A percentile compares a stretch with the other conserved stretches of the same genome.
Conservation (phyloP, 78 protist species). For the Polysphondylium violaceum region DNA sequence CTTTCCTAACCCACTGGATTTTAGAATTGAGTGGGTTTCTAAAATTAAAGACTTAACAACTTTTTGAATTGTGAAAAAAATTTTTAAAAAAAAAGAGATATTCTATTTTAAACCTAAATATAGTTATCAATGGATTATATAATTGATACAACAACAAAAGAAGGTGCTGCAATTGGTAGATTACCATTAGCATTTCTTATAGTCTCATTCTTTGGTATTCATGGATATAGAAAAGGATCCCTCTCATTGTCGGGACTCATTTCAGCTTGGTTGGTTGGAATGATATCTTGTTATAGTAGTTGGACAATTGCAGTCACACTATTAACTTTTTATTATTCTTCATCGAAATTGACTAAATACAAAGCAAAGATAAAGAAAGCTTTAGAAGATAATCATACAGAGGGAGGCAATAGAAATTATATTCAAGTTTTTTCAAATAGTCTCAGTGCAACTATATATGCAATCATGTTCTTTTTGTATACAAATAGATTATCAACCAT, state of each 20-base stretch:
- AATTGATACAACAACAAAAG: no score
- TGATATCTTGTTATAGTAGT: background rate
- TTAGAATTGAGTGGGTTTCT: no score
- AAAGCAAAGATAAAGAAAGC: conserved; percentile 61
- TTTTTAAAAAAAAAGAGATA: no score
- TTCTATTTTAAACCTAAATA: no score
- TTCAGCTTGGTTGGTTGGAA: conserved; percentile 44
- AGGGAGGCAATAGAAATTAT: conserved; percentile 79
- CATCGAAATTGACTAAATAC: conserved; percentile 69
- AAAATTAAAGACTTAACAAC: no score
- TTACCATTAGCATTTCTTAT: background rate
- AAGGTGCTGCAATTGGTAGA: background rate
- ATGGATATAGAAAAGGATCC: conserved; percentile 63
- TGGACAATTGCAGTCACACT: conserved; percentile 6
- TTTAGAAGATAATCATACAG: conserved; percentile 54
- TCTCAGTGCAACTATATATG: conserved; percentile 17
- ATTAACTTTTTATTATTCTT: conserved; percentile 63
- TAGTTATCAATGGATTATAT: no score
- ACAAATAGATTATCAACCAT: background rate
- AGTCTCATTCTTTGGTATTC: conserved; percentile 14
- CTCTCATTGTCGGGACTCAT: conserved; percentile 18
- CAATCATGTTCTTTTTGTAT: background rate
- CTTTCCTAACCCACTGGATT: no score
- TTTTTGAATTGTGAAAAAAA: no score
- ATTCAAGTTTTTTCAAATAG: conserved; percentile 82